A percentile compares a stretch with the other conserved stretches of the same genome.
Conservation (phyloP, 257 asterid species). For the Solanum virginianum region DNA sequence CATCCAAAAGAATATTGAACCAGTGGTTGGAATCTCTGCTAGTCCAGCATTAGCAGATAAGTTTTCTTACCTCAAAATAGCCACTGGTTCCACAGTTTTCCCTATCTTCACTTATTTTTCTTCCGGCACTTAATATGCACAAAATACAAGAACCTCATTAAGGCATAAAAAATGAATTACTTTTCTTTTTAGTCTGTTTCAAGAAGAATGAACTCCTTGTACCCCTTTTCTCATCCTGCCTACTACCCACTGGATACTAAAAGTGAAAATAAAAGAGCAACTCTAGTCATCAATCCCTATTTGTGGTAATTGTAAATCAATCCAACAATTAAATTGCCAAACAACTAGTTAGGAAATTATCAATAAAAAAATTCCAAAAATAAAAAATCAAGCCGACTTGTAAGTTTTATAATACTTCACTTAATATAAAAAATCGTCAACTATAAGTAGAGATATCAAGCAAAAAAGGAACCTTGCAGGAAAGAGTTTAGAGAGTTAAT, state of each 20-base stretch:
- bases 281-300: background rate
- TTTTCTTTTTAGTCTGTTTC: too few species aligned
- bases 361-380: background rate
- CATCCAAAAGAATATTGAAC: background rate
- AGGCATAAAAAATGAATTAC: background rate
- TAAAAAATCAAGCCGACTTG: background rate
- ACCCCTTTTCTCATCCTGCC: background rate
- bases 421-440: background rate
- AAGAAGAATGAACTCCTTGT: background rate
- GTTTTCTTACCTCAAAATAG: background rate
- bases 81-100: background rate
- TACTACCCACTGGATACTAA: background rate
- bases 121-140: background rate
- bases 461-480: background rate
- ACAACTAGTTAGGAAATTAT: background rate
- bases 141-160: background rate
- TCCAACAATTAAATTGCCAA: background rate
- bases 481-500: background rate
- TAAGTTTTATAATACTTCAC: background rate
- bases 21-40: background rate
- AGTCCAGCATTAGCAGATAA: background rate
- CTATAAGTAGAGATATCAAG: background rate
- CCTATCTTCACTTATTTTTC: background rate
- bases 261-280: background rate
- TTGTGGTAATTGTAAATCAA: background rate